Base-by-base conservation (phyloP, 2,329 filamentous ascomycete genomes). In the Pseudocercospora eumusae region DNA sequence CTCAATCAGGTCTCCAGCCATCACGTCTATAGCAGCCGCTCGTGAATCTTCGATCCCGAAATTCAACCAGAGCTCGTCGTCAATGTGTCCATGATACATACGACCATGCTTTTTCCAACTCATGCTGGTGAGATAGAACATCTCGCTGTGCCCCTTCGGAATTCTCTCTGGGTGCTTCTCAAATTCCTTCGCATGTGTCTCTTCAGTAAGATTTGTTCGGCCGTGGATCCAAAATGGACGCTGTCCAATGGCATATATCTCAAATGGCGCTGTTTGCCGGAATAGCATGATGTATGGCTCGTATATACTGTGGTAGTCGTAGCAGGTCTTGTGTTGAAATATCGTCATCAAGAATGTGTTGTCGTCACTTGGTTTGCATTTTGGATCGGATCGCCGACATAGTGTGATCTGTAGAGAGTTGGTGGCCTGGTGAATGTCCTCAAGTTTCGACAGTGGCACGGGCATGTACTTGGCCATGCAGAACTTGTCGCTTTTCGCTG, bases 91-190 rank as follows among this genome's bases (percentile, higher is more conserved):
- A 66, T 86, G 81, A 64, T 86, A 86, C 28, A 70, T 79, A 63
- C 78, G 73, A 0, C 76, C 77, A 0, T 71, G 70, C 0, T 64
- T 69, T 69, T 81, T 84, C 84, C 85, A 87, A 62, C 78, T 83
- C 31, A 86, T 80, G 0, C 79, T 82, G 0, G 83, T 86, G 0
- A 86, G 75, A 63, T 86, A 87, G 27, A 87, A 74, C 83, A 86
- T 84, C 66, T 85, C 82, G 0, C 79, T 80, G 23, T 78, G 76
- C 1, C 66, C 69, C 6, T 28, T 40, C 4, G 68, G 66, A 3
- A 67, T 55, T 18, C 60, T 57, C 27, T 65, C 59, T 72, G 70
- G 67, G 63, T 69, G 21, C 31, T 49, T 50, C 6, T 58, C 20
- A 9, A 57, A 63, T 13, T 63, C 56, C 63, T 8, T 45, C 4